phyloP scores from a whole-genome alignment of 441 rosid species.

The Euphorbia schlechtendalii region DNA sequence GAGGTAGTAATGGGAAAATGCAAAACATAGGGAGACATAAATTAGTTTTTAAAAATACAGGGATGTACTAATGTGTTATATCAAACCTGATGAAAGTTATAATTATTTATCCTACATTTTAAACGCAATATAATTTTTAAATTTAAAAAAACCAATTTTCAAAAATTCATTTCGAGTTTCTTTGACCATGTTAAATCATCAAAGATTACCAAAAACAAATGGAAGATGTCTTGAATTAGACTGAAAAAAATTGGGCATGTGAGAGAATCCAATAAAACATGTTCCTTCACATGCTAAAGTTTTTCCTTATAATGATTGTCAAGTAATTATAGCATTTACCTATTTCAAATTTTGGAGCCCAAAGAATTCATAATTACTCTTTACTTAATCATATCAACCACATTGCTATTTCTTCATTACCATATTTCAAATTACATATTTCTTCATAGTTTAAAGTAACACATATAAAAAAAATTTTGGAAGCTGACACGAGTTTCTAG shows the following conservation, averaged over 20 bases:
- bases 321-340: background rate
- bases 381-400: background rate
- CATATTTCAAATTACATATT: background rate
- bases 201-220: background rate
- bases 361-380: background rate
- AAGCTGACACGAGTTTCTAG: too few relatives aligned
- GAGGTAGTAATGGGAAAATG: too few relatives aligned
- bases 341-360: background rate
- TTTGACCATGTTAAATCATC: background rate
- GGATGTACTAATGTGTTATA: too few relatives aligned
- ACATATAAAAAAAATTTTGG: too few relatives aligned
- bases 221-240: background rate
- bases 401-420: background rate
- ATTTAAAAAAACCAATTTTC: too few relatives aligned
- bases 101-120: too few relatives aligned
- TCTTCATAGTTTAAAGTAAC: background rate
- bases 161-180: too few relatives aligned
- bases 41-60: too few relatives aligned
- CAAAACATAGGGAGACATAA: too few relatives aligned
- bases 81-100: too few relatives aligned
- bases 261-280: conserved; percentile 18
- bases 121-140: too few relatives aligned
- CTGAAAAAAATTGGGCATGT: background rate
- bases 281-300: conserved; percentile 15
- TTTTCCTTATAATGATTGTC: conserved; percentile 1